Evolutionary conservation across 306 rosid genomes (phyloP).

Genomic region (Rosa rugosa): DNA sequence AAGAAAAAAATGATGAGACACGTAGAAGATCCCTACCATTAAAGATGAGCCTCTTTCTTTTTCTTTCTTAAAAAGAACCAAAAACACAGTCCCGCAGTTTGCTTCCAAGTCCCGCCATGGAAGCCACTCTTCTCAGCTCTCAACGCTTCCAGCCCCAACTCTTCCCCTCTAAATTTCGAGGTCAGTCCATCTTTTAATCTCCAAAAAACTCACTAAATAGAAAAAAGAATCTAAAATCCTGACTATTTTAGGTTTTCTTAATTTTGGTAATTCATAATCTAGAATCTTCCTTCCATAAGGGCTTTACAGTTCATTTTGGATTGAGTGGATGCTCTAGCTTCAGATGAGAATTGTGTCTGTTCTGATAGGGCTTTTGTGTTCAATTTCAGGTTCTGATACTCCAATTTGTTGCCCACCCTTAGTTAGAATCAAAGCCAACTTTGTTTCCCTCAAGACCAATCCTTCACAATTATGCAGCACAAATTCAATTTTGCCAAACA

Average conservation of each 20-base stretch:
- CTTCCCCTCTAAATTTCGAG: conserved; percentile 35
- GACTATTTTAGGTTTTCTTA: neutral
- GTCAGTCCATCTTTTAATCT: conserved; percentile 39
- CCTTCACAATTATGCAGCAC: conserved; percentile 23
- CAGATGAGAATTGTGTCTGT: neutral
- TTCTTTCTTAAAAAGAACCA: neutral
- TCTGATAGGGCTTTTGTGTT: neutral
- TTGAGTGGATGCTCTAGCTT: neutral
- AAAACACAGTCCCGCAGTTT: neutral
- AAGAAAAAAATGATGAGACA: neutral
- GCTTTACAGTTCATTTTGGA: neutral
- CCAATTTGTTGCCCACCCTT: conserved; percentile 22
- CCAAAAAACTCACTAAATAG: neutral
- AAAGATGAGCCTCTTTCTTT: conserved; percentile 9
- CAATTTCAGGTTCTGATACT: conserved; percentile 25
- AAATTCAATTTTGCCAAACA: conserved; percentile 32
- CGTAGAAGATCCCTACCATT: neutral
- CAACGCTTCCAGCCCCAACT: conserved; percentile 35
- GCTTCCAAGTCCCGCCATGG: conserved; percentile 56
- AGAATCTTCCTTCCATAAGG: neutral
- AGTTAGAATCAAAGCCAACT: conserved; percentile 26
- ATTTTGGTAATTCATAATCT: neutral
- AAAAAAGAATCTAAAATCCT: neutral
- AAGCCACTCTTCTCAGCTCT: conserved; percentile 55
- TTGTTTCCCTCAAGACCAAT: conserved; percentile 25